Evolutionary conservation across 139 green algal genomes (phyloP).

Genomic region (Auxenochlorella pyrenoidosa): DNA sequence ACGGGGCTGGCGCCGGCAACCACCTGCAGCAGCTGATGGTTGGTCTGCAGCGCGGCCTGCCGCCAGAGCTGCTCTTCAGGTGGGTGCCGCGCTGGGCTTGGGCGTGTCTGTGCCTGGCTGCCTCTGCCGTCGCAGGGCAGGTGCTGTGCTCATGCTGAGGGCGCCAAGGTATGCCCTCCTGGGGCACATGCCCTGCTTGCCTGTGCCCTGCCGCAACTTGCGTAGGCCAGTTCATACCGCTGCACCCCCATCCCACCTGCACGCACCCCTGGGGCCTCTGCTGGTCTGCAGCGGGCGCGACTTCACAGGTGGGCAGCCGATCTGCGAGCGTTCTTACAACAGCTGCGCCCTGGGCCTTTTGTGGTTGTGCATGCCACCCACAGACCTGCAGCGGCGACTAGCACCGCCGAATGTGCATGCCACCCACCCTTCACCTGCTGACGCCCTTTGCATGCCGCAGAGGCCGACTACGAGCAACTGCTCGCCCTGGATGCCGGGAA

Average conservation of each 20-base stretch:
- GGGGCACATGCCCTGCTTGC: too few relatives aligned
- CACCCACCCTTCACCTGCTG: too few relatives aligned
- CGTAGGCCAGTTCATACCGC: too few relatives aligned
- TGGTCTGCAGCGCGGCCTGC: constrained; percentile 44
- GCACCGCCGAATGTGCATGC: too few relatives aligned
- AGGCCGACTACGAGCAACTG: constrained; percentile 76
- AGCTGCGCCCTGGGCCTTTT: not conserved
- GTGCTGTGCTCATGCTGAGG: too few relatives aligned
- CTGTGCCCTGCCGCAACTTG: not conserved
- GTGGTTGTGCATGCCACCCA: too few relatives aligned
- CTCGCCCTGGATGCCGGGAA: constrained; percentile 74
- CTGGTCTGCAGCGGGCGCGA: constrained; percentile 53
- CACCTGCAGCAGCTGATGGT: constrained; percentile 55
- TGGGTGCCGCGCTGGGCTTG: not conserved
- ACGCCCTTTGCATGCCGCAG: not conserved
- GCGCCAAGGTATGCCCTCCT: too few relatives aligned
- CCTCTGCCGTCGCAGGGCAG: too few relatives aligned
- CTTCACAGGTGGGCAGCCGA: constrained; percentile 56
- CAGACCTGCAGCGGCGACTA: too few relatives aligned
- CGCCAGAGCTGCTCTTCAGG: constrained; percentile 64
- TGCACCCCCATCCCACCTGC: not conserved
- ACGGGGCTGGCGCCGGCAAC: not conserved
- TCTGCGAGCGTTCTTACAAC: constrained; percentile 58
- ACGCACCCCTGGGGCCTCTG: not conserved
- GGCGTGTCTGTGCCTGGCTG: too few relatives aligned